Evolutionary conservation across 2,329 filamentous ascomycete species (phyloP), one percentile per base, ranked within the genome.

Genomic region (Colletotrichum incanum): DNA sequence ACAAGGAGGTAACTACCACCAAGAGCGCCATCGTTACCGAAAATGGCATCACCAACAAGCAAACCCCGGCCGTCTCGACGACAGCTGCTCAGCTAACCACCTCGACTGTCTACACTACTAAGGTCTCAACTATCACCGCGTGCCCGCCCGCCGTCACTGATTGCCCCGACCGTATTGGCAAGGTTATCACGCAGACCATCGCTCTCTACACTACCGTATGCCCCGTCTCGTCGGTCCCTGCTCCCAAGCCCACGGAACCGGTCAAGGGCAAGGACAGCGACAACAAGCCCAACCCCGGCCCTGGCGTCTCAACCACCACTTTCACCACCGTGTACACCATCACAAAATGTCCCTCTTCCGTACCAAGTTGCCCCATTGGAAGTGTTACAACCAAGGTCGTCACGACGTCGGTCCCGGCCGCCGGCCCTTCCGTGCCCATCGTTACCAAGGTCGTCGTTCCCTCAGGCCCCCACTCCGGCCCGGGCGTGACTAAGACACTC

Each of bases 121-220:
- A 75, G 18, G 77, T 89, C 74, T 84, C 87, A 74, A 91, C 89
- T 75, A 83, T 90, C 79, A 90, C 86, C 77, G 86, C 86, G 50
- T 91, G 89, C 79, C 85, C 84, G 59, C 82, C 88, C 20, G 77
- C 77, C 20, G 79, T 85, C 4, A 78, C 76, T 43, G 76, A 83
- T 80, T 85, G 83, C 76, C 82, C 83, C 14, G 78, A 67, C 9
- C 76, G 75, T 39, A 74, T 78, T 45, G 78, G 79, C 50, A 76
- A 80, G 43, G 79, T 84, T 45, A 82, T 80, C 20, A 86, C 84
- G 3, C 73, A 78, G 74, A 76, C 78, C 49, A 74, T 79, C 50
- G 75, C 79, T 54, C 65, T 76, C 61, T 83, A 80, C 47, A 85
- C 83, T 54, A 86, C 84, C 6, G 77, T 85, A 66, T 85, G 84